These are phyloP conservation scores for Metschnikowia colocasiae DNA, from an alignment of 805 yeast species.

Conservation along the genomic window DNA sequence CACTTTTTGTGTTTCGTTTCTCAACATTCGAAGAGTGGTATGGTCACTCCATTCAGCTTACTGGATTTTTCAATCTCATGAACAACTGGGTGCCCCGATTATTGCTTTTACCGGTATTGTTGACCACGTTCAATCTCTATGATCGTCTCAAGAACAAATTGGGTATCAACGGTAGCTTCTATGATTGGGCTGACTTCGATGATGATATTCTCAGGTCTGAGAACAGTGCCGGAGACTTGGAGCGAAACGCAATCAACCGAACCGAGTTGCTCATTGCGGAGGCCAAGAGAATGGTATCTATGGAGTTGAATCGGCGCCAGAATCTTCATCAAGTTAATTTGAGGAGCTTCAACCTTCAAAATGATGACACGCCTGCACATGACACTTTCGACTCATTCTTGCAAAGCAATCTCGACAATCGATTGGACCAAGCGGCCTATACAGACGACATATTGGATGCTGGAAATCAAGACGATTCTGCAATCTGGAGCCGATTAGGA, in stretches of 20 bases:
- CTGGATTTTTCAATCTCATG: slow-evolving; percentile 67
- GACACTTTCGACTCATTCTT: background rate
- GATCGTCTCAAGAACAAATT: slow-evolving; percentile 48
- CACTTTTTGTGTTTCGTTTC: slow-evolving; percentile 51
- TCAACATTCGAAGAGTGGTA: slow-evolving; percentile 67
- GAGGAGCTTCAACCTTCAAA: slow-evolving; percentile 27
- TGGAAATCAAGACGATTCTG: background rate
- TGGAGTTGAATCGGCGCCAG: slow-evolving; percentile 31
- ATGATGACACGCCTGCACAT: slow-evolving; percentile 17
- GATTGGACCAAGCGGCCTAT: background rate
- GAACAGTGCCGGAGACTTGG: slow-evolving; percentile 11
- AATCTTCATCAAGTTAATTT: slow-evolving; percentile 15
- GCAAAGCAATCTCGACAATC: slow-evolving; percentile 3
- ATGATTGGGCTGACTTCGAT: slow-evolving; percentile 40
- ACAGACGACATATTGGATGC: background rate
- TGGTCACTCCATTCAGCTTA: slow-evolving; percentile 70
- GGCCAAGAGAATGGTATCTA: slow-evolving; percentile 37
- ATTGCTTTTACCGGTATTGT: slow-evolving; percentile 61
- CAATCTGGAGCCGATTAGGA: slow-evolving; percentile 28
- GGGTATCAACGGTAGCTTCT: slow-evolving; percentile 37
- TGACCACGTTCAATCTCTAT: slow-evolving; percentile 64
- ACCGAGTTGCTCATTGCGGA: slow-evolving; percentile 38
- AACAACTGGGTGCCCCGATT: slow-evolving; percentile 76
- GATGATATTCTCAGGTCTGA: slow-evolving; percentile 21
- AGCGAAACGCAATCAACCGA: slow-evolving; percentile 23